These are phyloP conservation scores for Ambrosia trifida DNA, from an alignment of 129 eudicot species.

Conservation along the genomic window DNA sequence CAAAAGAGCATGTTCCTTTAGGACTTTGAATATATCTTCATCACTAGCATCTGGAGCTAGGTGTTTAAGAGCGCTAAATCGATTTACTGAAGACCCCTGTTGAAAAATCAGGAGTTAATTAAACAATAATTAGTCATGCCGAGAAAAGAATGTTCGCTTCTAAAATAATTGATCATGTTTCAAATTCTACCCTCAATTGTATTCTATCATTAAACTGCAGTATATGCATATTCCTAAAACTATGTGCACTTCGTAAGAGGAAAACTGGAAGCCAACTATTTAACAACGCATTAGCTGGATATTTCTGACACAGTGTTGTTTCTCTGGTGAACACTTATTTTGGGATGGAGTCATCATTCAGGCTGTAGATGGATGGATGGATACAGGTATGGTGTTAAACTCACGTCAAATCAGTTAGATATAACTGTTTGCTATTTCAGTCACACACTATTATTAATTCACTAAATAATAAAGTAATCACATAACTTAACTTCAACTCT, in stretches of 20 bases:
- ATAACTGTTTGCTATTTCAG: background rate
- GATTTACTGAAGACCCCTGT: constrained; percentile 65
- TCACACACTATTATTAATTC: background rate
- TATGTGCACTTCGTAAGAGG: background rate
- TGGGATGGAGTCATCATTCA: background rate
- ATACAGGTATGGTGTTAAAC: background rate
- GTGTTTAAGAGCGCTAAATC: constrained; percentile 65
- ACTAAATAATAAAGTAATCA: background rate
- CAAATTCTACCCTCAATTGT: background rate
- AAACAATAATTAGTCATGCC: background rate
- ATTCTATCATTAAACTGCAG: background rate
- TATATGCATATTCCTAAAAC: background rate
- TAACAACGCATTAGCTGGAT: background rate
- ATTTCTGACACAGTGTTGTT: background rate
- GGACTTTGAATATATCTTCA: constrained; percentile 55
- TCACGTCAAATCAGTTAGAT: background rate
- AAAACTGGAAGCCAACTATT: background rate
- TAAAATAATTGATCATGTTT: background rate
- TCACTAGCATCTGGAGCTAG: constrained; percentile 60
- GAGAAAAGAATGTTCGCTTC: background rate
- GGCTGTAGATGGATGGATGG: background rate
- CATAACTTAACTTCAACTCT: background rate
- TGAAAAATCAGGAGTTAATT: background rate
- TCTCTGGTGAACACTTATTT: background rate
- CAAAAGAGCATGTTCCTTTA: constrained; percentile 49